Base-by-base conservation (phyloP, 1,139 yeast genomes). In the Yamadazyma trypodendri region DNA sequence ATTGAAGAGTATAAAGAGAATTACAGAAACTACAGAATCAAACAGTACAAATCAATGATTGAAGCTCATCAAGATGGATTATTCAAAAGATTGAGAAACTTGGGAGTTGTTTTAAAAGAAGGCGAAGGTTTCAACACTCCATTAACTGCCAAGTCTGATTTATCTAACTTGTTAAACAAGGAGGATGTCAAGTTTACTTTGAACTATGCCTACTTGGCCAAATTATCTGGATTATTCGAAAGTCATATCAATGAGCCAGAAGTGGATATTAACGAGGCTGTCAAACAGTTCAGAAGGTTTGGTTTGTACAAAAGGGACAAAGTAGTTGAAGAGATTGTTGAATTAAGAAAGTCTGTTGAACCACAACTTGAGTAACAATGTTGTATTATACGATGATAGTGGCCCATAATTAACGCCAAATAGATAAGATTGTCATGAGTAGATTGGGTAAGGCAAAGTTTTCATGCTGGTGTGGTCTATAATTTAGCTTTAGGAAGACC, bases 51-150 rank as follows among this genome's bases (percentile, higher is more conserved):
- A 39, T 92, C 95, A 14, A 70, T 87, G 55, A 77, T 88, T 38
- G 75, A 76, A 50, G 96, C 97, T 8, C 86, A 81, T 60, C 80
- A 79, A 56, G 69, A 76, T 15, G 96, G 96, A 13, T 60, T 81
- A 36, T 78, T 89, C 50, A 76, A 73, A 23, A 68, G 63, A 36
- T 72, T 89, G 49, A 72, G 68, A 46, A 63, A 69, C 32, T 77
- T 84, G 50, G 94, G 95, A 23, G 68, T 81, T 23, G 61, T 61
- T 17, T 75, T 92, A 48, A 75, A 75, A 20, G 63, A 66, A 10
- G 96, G 94, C 38, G 97, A 92, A 68, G 97, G 97, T 24, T 92
- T 69, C 62, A 75, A 76, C 50, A 79, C 89, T 17, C 84, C 84
- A 10, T 51, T 81, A 38, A 58, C 54, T 31, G 32, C 51, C 31